These are phyloP conservation scores for Brassica juncea DNA, from an alignment of 345 rosid genomes.

Conservation along the genomic window DNA sequence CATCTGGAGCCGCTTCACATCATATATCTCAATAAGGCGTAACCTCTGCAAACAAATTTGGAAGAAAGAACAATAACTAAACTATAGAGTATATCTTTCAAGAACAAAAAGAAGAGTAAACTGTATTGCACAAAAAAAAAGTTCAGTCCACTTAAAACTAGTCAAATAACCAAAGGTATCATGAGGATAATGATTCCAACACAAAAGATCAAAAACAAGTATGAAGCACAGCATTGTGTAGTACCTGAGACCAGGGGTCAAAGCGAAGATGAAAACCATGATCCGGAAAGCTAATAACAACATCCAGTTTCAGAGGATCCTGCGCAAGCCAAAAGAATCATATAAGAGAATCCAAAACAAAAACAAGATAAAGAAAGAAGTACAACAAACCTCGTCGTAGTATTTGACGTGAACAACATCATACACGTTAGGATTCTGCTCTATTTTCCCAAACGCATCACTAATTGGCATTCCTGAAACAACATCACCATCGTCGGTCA, in stretches of 20 bases:
- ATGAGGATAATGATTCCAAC: not conserved
- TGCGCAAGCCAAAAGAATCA: constrained; percentile 28
- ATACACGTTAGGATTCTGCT: constrained; percentile 90
- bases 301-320: constrained; percentile 91
- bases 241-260: constrained; percentile 99
- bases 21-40: constrained; percentile 86
- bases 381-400: constrained; percentile 70
- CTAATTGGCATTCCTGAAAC: constrained; percentile 83
- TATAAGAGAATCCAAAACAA: not conserved
- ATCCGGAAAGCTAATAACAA: constrained; percentile 95
- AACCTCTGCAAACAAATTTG: constrained; percentile 60
- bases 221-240: not conserved
- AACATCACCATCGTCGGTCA: constrained; percentile 26
- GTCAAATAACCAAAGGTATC: no score
- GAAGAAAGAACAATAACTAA: not conserved
- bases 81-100: not conserved
- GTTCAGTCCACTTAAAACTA: no score
- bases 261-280: constrained; percentile 97
- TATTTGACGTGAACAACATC: constrained; percentile 96
- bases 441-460: constrained; percentile 90
- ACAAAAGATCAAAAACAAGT: not conserved
- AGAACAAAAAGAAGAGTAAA: not conserved
- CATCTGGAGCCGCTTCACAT: constrained; percentile 92
- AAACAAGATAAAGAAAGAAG: constrained; percentile 14
- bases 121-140: no score